phyloP scores from a whole-genome alignment of 1,284 basidiomycete genomes.

The Afroboletus lepidellus region DNA sequence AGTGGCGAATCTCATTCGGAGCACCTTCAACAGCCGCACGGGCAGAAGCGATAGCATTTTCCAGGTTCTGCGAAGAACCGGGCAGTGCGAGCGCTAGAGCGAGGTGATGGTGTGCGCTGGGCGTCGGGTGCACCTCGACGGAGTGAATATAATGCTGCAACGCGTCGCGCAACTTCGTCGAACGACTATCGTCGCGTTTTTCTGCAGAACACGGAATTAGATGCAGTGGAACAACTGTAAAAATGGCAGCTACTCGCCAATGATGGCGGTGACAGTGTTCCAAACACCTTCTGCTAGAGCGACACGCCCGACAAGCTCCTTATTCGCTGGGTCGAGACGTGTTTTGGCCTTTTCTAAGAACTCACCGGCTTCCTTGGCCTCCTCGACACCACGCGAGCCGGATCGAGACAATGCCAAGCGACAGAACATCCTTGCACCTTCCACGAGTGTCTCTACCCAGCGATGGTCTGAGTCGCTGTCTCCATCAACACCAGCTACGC shows the following conservation, averaged over 20 bases:
- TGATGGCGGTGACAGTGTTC: slow-evolving; percentile 56
- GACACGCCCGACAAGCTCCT: slow-evolving; percentile 51
- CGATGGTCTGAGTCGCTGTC: slow-evolving; percentile 56
- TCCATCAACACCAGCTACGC: slow-evolving; percentile 40
- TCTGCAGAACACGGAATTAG: slow-evolving; percentile 43
- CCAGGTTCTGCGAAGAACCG: slow-evolving; percentile 63
- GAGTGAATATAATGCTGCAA: slow-evolving; percentile 59
- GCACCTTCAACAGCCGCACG: slow-evolving; percentile 78
- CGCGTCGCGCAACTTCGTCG: slow-evolving; percentile 57
- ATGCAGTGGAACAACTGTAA: not conserved
- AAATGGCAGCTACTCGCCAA: slow-evolving; percentile 43
- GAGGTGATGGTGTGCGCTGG: slow-evolving; percentile 76
- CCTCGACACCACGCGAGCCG: slow-evolving; percentile 41
- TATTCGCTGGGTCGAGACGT: slow-evolving; percentile 47
- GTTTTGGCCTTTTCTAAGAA: slow-evolving; percentile 56
- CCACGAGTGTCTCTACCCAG: slow-evolving; percentile 73
- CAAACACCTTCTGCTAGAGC: slow-evolving; percentile 69
- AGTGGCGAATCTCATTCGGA: slow-evolving; percentile 72
- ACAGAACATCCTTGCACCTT: slow-evolving; percentile 76
- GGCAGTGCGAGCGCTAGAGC: slow-evolving; percentile 74
- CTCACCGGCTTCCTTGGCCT: slow-evolving; percentile 58
- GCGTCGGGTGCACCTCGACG: slow-evolving; percentile 52
- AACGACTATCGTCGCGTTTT: slow-evolving; percentile 61
- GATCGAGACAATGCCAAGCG: slow-evolving; percentile 40
- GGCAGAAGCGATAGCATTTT: slow-evolving; percentile 67